A percentile compares a stretch with the other conserved stretches of the same genome.
Conservation (phyloP, 805 yeast genomes). For the Pichia cabralensis region DNA sequence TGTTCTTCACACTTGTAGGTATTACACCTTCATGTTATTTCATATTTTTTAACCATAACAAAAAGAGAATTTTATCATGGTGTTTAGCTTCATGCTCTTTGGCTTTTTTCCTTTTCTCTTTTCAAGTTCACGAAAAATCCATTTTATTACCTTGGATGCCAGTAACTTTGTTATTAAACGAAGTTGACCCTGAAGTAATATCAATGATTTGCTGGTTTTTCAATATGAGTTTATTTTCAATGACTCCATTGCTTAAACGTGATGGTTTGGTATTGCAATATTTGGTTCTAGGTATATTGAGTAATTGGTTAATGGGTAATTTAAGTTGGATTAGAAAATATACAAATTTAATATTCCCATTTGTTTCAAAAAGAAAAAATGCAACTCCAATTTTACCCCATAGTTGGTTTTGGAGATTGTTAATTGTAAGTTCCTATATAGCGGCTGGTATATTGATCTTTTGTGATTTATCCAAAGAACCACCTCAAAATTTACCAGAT, state of each 20-base stretch:
- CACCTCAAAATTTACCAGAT: slow-evolving; percentile 68
- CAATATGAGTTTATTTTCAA: slow-evolving; percentile 73
- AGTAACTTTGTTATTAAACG: slow-evolving; percentile 53
- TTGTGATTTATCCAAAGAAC: slow-evolving; percentile 37
- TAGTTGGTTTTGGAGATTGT: slow-evolving; percentile 36
- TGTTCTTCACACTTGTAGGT: slow-evolving; percentile 40
- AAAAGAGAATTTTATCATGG: slow-evolving; percentile 49
- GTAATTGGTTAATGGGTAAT: slow-evolving; percentile 75
- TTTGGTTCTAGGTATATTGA: slow-evolving; percentile 44
- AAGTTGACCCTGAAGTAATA: slow-evolving; percentile 47
- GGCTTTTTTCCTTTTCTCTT: slow-evolving; percentile 83
- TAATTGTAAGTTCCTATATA: slow-evolving; percentile 43
- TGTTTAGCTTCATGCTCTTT: slow-evolving; percentile 76
- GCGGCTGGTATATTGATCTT: slow-evolving; percentile 42
- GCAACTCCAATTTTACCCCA: slow-evolving; percentile 37
- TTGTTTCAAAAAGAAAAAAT: slow-evolving; percentile 17
- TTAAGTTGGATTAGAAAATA: slow-evolving; percentile 42
- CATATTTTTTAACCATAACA: slow-evolving; percentile 41
- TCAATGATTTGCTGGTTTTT: slow-evolving; percentile 80
- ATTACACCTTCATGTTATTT: slow-evolving; percentile 48
- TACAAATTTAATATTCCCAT: slow-evolving; percentile 13
- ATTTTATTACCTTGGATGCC: slow-evolving; percentile 85
- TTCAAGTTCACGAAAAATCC: slow-evolving; percentile 94
- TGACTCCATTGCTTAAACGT: slow-evolving; percentile 76
- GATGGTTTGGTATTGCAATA: slow-evolving; percentile 74